Base-by-base conservation (phyloP, 768 basidiomycete species). In the Pilatotrama ljubarskyi region DNA sequence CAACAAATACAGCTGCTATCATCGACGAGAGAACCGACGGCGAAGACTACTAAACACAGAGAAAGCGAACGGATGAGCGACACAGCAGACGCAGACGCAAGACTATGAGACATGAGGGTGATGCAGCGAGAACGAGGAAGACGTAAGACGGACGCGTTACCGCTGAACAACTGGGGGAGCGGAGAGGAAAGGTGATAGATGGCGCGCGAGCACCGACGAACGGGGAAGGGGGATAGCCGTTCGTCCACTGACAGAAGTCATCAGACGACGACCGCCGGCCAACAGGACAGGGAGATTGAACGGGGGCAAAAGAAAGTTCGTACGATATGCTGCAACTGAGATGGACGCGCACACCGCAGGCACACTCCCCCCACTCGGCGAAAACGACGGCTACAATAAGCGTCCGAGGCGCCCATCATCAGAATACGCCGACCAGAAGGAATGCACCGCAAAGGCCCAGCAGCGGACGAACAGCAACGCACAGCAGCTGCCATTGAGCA, bases 1-100 rank as follows among this genome's bases (percentile, higher is more conserved):
- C 38, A 55, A 60, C 47, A 64, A 64, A 60, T 59, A 63, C 57
- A 59, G 57, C 52, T 49, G 59, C 56, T 53, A 44, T 44, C 62
- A 46, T 52, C 46, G 52, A 56, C 46, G 24, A 25, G 44, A n/a
- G 22, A 18, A 43, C 4, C 29, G 29, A 4, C 5, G 29, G 29
- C 29, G 29, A 43, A 46, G 41, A 53, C 24, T 57, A 58, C 52
- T 63, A 60, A n/a, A n/a, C 55, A 59, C 29, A 60, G 51, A 35
- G 20, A 62, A 48, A 53, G 48, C 47, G 48, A 59, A 26, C 32
- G 32, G 49, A 49, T 43, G 29, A 62, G 61, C 61, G 58, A 50
- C 58, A 63, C 32, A 61, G 59, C 51, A 61, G 43, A 49, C 46
- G 50, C 46, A 54, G 40, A 48, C 50, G 42, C 20, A 32, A 53